These are phyloP conservation scores for Fusarium beomiforme DNA, from an alignment of 2,329 filamentous ascomycete genomes.

Conservation along the genomic window DNA sequence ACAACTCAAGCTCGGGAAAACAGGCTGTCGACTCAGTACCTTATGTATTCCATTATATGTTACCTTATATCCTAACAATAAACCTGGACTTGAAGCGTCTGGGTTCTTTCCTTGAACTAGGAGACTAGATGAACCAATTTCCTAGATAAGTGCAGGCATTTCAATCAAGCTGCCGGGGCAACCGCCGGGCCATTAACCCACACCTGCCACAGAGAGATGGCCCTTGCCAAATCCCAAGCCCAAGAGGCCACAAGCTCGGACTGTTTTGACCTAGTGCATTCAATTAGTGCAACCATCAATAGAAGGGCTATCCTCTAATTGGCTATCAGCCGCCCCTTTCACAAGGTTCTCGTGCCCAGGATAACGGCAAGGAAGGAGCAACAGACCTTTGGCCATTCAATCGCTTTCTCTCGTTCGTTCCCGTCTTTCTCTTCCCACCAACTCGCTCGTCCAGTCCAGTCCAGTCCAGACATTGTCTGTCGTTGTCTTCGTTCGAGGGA, in stretches of 20 bases:
- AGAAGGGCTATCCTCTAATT: conserved; percentile 18
- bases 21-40: too few species aligned
- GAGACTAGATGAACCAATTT: not conserved
- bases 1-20: not conserved
- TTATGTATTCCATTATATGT: not conserved
- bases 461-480: conserved; percentile 25
- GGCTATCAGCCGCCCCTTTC: conserved; percentile 24
- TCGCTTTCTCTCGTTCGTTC: conserved; percentile 17
- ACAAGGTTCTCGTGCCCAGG: conserved; percentile 21
- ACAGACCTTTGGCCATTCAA: conserved; percentile 35
- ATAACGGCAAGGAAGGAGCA: conserved; percentile 36
- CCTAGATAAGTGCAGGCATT: conserved; percentile 14
- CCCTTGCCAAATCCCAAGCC: conserved; percentile 17
- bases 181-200: conserved; percentile 24
- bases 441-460: conserved; percentile 8
- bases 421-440: conserved; percentile 4
- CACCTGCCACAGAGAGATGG: conserved; percentile 1
- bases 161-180: conserved; percentile 34
- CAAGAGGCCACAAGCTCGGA: conserved; percentile 24
- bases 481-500: conserved; percentile 25
- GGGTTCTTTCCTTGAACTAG: conserved; percentile 20
- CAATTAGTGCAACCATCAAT: conserved; percentile 17
- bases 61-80: not conserved
- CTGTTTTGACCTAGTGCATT: conserved; percentile 24
- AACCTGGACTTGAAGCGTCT: not conserved